Base-by-base conservation (phyloP, 2,329 filamentous ascomycete species). In the Aspergillus tanneri region DNA sequence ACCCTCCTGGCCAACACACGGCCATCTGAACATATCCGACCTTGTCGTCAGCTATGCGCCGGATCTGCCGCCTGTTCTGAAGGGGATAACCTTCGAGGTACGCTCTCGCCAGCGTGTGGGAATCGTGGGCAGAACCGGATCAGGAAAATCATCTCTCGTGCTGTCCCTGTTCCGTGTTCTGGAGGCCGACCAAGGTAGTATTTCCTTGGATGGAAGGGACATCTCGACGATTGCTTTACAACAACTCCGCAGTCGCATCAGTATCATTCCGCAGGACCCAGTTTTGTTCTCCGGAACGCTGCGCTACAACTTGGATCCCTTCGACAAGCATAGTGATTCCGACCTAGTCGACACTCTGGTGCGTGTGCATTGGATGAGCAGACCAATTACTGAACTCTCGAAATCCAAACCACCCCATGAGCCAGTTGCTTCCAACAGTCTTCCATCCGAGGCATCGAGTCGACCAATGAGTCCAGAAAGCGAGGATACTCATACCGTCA, bases 241-340 rank as follows among this genome's bases (percentile, higher is more conserved):
- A 47, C 82, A 86, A 46, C 73, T 93, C 9, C 81, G 88, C 19
- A 85, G 82, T n/a, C 78, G 87, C 0, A 70, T 93, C 0, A 86
- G 87, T 28, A 91, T 93, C 56, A 92, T 93, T 45, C 88, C 88
- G 1, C 86, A 90, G 70, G 88, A 92, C 56, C 88, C 88, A 0
- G 87, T 91, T 1, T 77, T 93, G 5, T 92, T 93, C 70, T 88
- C 85, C 1, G 88, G 89, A 18, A 90, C 87, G 0, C 74, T 93
- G 16, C 79, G 88, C 34, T 83, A 78, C 35, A 92, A 92, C 60
- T 77, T 93, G 4, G 88, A 93, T 61, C 85, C 88, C 0, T 90
- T 91, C 58, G 76, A 85, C 46, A 76, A 87, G 50, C 82, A 88
- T 61, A 79, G 75, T 1, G 87, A 92, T 54, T 74, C 72, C 1